Evolutionary conservation across 1,139 yeast species (phyloP), one percentile per base, ranked within the genome.

Genomic region (Yamadazyma atmosphaerica): DNA sequence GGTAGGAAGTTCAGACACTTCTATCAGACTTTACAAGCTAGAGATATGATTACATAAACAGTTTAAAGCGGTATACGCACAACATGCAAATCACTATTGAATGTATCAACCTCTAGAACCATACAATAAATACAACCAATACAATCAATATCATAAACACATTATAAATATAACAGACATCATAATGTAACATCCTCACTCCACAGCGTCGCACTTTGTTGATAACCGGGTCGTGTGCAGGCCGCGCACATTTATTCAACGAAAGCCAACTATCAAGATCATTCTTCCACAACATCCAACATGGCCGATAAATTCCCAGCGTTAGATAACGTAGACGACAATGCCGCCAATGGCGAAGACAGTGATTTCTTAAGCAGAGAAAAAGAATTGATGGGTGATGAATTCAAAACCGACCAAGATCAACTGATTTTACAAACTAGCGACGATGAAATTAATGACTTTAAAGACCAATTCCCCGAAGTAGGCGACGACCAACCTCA

Each of bases 281-380:
- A 28, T 19, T 7, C 29, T 15, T 15, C 26, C 14, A 24, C 19
- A 7, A 10, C 10, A 22, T 15, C 14, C 35, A 39, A 26, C 62
- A 86, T 86, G 95, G 83, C 92, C 51, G 90, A 86, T 53, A 86
- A 86, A 61, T 90, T 84, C 63, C 96, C 96, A 33, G 87, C 87
- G 44, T 74, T 89, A 52, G 90, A 84, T 42, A 74, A 75, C 36
- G 61, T 70, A 41, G 69, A 60, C 41, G 65, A 60, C 36, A 59
- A 55, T 21, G 65, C 55, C 17, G 64, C 52, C 18, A 58, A 47
- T 23, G 63, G 51, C 18, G 63, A 51, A 17, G 63, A 56, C 23
- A 68, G 78, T 15, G 96, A 89, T 63, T 86, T 90, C 57, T 69
- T 88, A 45, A 73, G 88, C 33, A 81, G 98, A 56, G 98, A 90